These are phyloP conservation scores for Lactarius tabidus DNA, from an alignment of 768 basidiomycete genomes.

Conservation along the genomic window DNA sequence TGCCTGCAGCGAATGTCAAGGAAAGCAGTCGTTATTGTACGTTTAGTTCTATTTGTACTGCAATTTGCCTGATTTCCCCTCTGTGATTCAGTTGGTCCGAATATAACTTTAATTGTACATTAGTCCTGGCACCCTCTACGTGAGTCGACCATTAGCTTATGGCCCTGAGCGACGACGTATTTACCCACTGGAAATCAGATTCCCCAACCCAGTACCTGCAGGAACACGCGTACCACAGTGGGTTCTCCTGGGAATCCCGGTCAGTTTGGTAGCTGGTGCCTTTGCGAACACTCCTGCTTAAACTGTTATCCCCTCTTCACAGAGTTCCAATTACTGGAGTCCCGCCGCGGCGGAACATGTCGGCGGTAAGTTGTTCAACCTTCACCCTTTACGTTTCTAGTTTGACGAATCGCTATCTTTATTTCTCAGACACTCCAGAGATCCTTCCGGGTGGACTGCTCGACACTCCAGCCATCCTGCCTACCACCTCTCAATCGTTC, in stretches of 20 bases:
- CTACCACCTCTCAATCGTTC: too few species aligned
- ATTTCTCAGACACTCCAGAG: constrained; percentile 1
- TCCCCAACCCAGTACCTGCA: constrained; percentile 7
- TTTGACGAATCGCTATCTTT: background rate
- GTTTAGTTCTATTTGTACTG: background rate
- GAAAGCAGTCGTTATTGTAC: background rate
- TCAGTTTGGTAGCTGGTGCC: too few species aligned
- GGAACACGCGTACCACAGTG: constrained; percentile 7
- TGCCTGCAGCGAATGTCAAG: background rate
- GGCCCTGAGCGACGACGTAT: background rate
- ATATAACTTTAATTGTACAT: background rate
- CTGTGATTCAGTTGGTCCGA: background rate
- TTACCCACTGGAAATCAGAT: background rate
- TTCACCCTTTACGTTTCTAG: too few species aligned
- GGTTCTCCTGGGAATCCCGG: too few species aligned
- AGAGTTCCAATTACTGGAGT: constrained; percentile 1
- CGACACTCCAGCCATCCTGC: background rate
- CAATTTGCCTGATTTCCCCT: background rate
- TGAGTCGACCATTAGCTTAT: background rate
- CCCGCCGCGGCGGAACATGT: background rate
- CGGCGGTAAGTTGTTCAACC: constrained; percentile 1
- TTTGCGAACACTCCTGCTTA: too few species aligned
- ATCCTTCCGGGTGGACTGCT: background rate
- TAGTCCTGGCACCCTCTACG: background rate
- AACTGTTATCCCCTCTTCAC: too few species aligned